Evolutionary conservation across 345 rosid species (phyloP), one percentile per base, ranked within the genome.

Genomic region (Limnanthes douglasii): DNA sequence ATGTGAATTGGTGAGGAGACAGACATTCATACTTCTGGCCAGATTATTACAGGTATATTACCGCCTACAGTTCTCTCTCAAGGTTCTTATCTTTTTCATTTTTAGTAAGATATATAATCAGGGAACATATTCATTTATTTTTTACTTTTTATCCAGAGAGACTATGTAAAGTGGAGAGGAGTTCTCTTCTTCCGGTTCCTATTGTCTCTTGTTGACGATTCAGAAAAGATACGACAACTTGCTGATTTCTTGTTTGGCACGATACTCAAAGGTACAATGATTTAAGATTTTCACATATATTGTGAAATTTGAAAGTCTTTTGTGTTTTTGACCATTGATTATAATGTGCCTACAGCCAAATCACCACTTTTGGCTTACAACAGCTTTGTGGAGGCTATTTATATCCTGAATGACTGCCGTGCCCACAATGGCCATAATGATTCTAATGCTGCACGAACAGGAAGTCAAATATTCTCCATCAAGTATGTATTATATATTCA

Each of bases 121-220:
- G 24, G 24, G 16, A 10, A 29, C 1, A 1, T 18, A n/a, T 18
- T 20, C 5, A 16, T 17, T 15, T 22, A n/a, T 15, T 20, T 31
- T 44, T 10, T 41, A 51, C 21, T 62, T 23, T 34, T 5, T 10
- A 4, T 40, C 37, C 58, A 88, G 98, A 79, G 94, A 68, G 98
- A 84, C 65, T 90, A 90, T n/a, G 95, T 90, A 34, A 84, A 90
- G 69, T 84, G 98, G 98, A 79, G 81, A 57, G 95, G 94, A 41
- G 64, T 77, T 31, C 86, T 77, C 46, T 84, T 84, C 51, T 79
- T 84, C 43, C 68, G 85, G 1, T 84, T 90, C 52, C 95, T 88
- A 46, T 45, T 79, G 32, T 70, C 92, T 6, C 78, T 88, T 38
- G 98, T 83, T 19, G 95, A 90, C 57, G 98, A 90, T 39, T 84